These are phyloP conservation scores for Erysimum cheiranthoides DNA, from an alignment of 345 rosid species.

Conservation along the genomic window DNA sequence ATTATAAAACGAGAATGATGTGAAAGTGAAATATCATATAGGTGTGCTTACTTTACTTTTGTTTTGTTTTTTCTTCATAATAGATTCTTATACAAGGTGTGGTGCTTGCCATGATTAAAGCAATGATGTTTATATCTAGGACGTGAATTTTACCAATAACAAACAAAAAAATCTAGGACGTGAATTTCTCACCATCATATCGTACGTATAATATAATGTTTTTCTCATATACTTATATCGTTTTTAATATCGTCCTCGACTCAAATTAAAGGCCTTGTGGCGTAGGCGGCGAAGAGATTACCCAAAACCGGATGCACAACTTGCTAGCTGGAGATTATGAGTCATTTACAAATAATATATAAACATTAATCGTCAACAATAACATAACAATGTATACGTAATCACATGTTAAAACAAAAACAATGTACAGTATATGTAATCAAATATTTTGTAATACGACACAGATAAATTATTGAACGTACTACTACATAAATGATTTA, in stretches of 20 bases:
- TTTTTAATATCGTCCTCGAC: not conserved
- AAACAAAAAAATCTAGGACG: conserved; percentile 5
- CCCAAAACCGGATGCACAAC: not conserved
- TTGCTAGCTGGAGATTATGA: not conserved
- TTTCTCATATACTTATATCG: not conserved
- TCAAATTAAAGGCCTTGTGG: not conserved
- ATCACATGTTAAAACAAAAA: not conserved
- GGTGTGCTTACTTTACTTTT: conserved; percentile 28
- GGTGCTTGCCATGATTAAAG: conserved; percentile 48
- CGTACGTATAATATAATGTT: conserved; percentile 17
- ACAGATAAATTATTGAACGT: not conserved
- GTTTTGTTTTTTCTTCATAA: not conserved
- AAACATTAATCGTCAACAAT: not conserved
- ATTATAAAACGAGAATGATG: conserved; percentile 37
- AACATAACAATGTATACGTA: not conserved
- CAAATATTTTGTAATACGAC: not conserved
- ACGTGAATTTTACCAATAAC: conserved; percentile 9
- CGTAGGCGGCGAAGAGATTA: not conserved
- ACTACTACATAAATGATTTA: no score
- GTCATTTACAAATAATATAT: not conserved
- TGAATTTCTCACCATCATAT: conserved; percentile 30
- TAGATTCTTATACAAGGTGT: conserved; percentile 29
- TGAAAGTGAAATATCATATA: conserved; percentile 45
- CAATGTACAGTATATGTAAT: not conserved
- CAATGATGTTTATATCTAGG: conserved; percentile 29